Evolutionary conservation across 345 rosid species (phyloP).

Genomic region (Brassica rapa): DNA sequence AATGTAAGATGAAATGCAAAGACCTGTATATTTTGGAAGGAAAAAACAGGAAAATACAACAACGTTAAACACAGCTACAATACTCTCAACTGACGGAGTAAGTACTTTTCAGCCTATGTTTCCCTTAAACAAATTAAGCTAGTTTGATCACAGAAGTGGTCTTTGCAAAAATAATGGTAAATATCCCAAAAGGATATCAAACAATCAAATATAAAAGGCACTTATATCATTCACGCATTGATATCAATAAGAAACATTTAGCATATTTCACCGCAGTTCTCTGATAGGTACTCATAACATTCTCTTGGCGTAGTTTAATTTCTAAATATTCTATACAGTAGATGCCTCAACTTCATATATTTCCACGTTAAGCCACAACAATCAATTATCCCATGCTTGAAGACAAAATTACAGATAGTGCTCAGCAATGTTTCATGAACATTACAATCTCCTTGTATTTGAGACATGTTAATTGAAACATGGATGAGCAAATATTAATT

Average conservation of each 20-base stretch:
- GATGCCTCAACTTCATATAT: constrained; percentile 3
- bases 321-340: constrained; percentile 7
- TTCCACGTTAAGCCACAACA: constrained; percentile 6
- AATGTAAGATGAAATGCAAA: constrained; percentile 72
- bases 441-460: constrained; percentile 8
- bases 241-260: constrained; percentile 5
- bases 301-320: background rate
- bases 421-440: constrained; percentile 1
- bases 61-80: background rate
- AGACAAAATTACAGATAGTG: constrained; percentile 3
- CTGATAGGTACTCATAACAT: background rate
- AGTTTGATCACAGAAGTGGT: constrained; percentile 10
- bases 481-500: constrained; percentile 7
- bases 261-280: constrained; percentile 7
- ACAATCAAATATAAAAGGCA: background rate
- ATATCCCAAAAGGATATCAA: constrained; percentile 17
- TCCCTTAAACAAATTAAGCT: background rate
- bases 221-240: background rate
- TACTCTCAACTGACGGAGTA: background rate
- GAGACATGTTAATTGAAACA: background rate
- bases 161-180: background rate
- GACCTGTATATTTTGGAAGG: constrained; percentile 47
- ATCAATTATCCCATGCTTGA: constrained; percentile 3
- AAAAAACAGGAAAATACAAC: constrained; percentile 5
- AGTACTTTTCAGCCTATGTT: background rate